phyloP scores from a whole-genome alignment of 805 yeast species.

The Myxozyma geophila region DNA sequence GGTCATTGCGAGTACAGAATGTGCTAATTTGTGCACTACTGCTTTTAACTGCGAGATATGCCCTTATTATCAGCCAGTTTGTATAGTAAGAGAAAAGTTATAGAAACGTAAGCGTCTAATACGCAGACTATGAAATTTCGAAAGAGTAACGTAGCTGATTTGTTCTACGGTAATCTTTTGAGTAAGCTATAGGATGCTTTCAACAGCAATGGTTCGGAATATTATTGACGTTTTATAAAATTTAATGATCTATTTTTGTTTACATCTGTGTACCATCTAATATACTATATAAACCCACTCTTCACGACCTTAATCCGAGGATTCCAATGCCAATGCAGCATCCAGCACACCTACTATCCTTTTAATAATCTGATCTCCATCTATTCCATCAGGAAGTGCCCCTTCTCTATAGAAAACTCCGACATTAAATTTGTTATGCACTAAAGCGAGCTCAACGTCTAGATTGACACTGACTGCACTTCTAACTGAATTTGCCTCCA shows the following conservation, averaged over 20 bases:
- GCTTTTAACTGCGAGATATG: background rate
- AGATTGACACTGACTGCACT: slow-evolving; percentile 12
- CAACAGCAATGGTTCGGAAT: no score
- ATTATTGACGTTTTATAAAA: no score
- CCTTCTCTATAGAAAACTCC: slow-evolving; percentile 33
- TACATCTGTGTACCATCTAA: no score
- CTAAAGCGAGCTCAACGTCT: slow-evolving; percentile 35
- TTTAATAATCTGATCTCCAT: slow-evolving; percentile 1
- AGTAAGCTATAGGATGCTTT: no score
- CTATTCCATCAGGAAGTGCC: slow-evolving; percentile 3
- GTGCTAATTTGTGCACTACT: slow-evolving; percentile 15
- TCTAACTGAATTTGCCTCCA: background rate
- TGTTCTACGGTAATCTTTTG: no score
- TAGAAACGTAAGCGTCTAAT: background rate
- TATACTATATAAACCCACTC: no score
- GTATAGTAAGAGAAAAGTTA: background rate
- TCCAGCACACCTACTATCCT: slow-evolving; percentile 5
- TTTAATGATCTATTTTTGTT: no score
- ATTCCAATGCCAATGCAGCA: background rate
- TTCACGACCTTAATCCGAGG: no score
- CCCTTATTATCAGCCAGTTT: background rate
- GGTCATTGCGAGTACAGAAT: slow-evolving; percentile 28
- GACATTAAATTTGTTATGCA: slow-evolving; percentile 23
- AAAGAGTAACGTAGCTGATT: no score
- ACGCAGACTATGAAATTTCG: no score